phyloP scores from a whole-genome alignment of 352 stramenopile genomes.

The Globisporangium abappressorium region DNA sequence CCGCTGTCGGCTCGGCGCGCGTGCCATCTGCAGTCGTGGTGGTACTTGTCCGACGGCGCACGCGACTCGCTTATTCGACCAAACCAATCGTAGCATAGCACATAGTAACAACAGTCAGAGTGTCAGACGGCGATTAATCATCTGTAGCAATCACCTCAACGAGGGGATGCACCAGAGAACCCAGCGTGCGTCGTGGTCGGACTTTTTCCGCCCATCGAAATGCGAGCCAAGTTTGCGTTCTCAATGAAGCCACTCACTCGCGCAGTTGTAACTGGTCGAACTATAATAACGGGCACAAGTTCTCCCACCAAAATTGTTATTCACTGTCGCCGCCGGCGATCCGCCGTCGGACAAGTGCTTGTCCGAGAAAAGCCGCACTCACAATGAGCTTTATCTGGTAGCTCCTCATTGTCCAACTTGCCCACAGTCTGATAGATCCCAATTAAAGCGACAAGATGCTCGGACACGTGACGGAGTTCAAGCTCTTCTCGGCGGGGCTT shows the following conservation, averaged over 20 bases:
- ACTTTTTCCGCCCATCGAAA: conserved; percentile 8
- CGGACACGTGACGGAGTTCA: conserved; percentile 58
- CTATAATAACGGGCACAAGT: conserved; percentile 1
- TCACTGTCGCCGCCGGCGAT: background rate
- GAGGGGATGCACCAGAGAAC: background rate
- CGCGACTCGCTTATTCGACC: conserved; percentile 9
- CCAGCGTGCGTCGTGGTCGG: background rate
- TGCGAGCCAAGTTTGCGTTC: too few relatives aligned
- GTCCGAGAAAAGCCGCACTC: conserved; percentile 1
- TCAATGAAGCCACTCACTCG: too few relatives aligned
- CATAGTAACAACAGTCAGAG: background rate
- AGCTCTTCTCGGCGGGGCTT: conserved; percentile 47
- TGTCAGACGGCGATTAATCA: background rate
- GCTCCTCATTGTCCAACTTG: background rate
- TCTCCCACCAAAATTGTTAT: background rate
- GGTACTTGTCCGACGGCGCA: conserved; percentile 16
- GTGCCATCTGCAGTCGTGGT: background rate
- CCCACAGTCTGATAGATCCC: background rate
- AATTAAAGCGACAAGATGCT: conserved; percentile 12
- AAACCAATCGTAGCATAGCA: background rate
- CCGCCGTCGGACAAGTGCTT: conserved; percentile 9
- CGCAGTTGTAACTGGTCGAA: background rate
- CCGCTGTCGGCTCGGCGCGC: conserved; percentile 4
- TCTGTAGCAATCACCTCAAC: background rate
- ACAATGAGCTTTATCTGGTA: background rate